phyloP scores from a whole-genome alignment of 164 flowering plant genomes.

The Litsea cubeba region DNA sequence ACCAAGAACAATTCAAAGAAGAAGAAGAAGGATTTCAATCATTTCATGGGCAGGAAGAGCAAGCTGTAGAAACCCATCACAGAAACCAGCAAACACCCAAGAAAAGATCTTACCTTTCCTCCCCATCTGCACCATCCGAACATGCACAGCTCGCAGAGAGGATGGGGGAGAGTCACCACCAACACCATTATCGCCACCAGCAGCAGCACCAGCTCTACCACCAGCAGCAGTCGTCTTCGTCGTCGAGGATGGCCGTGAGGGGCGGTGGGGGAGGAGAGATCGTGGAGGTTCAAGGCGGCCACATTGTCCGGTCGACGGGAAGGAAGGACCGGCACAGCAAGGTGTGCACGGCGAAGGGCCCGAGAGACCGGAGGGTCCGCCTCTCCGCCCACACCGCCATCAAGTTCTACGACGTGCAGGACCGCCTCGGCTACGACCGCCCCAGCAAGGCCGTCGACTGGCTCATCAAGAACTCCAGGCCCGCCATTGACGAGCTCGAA shows the following conservation, averaged over 20 bases:
- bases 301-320: slow-evolving; percentile 45
- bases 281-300: slow-evolving; percentile 46
- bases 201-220: slow-evolving; percentile 21
- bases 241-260: slow-evolving; percentile 53
- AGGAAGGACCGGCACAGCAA: slow-evolving; percentile 51
- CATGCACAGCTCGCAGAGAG: slow-evolving; percentile 42
- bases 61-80: slow-evolving; percentile 9
- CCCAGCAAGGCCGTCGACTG: slow-evolving; percentile 55
- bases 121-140: slow-evolving; percentile 17
- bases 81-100: slow-evolving; percentile 30
- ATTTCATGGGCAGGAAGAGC: slow-evolving; percentile 12
- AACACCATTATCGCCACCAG: slow-evolving; percentile 21
- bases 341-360: slow-evolving; percentile 49
- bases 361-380: slow-evolving; percentile 43
- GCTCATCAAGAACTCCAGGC: slow-evolving; percentile 46
- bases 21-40: slow-evolving; percentile 5
- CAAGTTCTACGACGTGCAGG: slow-evolving; percentile 51
- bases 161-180: slow-evolving; percentile 46
- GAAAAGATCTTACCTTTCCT: slow-evolving; percentile 37
- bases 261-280: slow-evolving; percentile 41
- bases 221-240: slow-evolving; percentile 18
- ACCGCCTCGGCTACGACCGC: slow-evolving; percentile 45
- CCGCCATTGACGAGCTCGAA: slow-evolving; percentile 41
- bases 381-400: slow-evolving; percentile 50
- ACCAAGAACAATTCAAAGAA: slow-evolving; percentile 16